These are phyloP conservation scores for Hygrophoropsis aurantiaca DNA, from an alignment of 768 basidiomycete species.

Conservation along the genomic window DNA sequence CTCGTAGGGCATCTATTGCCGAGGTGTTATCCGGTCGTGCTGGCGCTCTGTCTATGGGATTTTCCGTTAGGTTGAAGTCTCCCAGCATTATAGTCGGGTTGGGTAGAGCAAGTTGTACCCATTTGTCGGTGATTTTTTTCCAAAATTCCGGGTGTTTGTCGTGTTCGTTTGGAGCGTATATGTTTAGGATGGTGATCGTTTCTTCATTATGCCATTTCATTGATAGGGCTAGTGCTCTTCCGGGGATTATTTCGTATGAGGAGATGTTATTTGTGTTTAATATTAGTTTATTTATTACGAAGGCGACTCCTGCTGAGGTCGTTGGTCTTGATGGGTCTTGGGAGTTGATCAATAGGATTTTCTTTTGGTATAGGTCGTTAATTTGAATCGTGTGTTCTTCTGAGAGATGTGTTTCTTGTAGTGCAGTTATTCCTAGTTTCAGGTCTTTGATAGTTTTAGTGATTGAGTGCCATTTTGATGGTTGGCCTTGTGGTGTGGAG, in stretches of 20 bases:
- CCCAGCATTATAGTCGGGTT: constrained; percentile 36
- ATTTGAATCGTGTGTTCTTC: neutral
- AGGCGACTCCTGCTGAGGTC: constrained; percentile 26
- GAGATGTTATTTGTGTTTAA: constrained; percentile 8
- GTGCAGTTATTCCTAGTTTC: constrained; percentile 24
- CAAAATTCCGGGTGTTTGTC: constrained; percentile 31
- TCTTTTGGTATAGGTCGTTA: too few relatives aligned
- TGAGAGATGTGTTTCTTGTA: constrained; percentile 34
- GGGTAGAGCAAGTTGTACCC: neutral
- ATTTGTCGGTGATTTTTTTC: constrained; percentile 14
- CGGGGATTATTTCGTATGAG: constrained; percentile 18
- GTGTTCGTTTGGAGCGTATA: constrained; percentile 36
- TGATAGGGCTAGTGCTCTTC: constrained; percentile 22
- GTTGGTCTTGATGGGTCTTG: neutral
- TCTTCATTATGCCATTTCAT: constrained; percentile 16
- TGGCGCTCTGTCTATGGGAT: constrained; percentile 37
- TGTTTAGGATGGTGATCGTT: constrained; percentile 24
- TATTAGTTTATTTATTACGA: constrained; percentile 37
- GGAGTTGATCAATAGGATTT: neutral
- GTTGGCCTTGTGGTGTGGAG: too few relatives aligned
- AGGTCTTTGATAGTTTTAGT: constrained; percentile 18
- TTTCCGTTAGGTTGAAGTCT: constrained; percentile 44
- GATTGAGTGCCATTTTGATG: constrained; percentile 10
- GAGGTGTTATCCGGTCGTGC: constrained; percentile 12
- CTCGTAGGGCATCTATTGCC: too few relatives aligned